Base-by-base conservation (phyloP, 495 filamentous ascomycete species). In the Cryomyces minteri region DNA sequence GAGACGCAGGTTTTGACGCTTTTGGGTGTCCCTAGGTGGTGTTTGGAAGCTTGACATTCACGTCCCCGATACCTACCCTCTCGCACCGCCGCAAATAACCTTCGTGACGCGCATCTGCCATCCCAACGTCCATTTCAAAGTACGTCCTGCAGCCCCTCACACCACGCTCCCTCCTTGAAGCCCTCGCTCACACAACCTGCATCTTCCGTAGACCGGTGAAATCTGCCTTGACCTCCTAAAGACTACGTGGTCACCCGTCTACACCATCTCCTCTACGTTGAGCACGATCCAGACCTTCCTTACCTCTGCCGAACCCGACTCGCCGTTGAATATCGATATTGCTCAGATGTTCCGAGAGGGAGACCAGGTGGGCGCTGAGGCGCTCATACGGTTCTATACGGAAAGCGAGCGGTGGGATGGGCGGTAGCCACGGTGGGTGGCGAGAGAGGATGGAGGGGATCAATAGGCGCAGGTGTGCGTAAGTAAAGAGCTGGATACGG, bases 151-250 rank as follows among this genome's bases (percentile, higher is more conserved):
- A 25, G 18, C 41, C 25, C 29, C 7, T 12, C 11, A 1, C 31
- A 6, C 33, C 36, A 10, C 12, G 34, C 30, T 31, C 39, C 18
- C 18, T 25, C 18, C 18, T 25, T 25, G 2, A 39, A 28, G 30
- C 2, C 4, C 43, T 37, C 30, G 6, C 41, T 30, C 6, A 8
- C 6, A 12, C n/a, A 25, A 37, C 10, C 43, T 47, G 31, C 41
- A 9, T 6, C 8, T 10, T 6, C 4, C 34, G 8, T 28, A 74
- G 51, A 86, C 79, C 4, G 90, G 90, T 54, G 84, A 94, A 59
- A 90, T 98, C 58, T 96, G 90, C 55, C 72, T 96, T 9, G 88
- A 94, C 49, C 68, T 98, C 45, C 63, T 98, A 39, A 80, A 79
- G 51, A 74, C 77, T 31, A 70, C 73, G 40, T 98, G 90, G 90